Base-by-base conservation (phyloP, 768 basidiomycete species). In the Trametes cingulata region DNA sequence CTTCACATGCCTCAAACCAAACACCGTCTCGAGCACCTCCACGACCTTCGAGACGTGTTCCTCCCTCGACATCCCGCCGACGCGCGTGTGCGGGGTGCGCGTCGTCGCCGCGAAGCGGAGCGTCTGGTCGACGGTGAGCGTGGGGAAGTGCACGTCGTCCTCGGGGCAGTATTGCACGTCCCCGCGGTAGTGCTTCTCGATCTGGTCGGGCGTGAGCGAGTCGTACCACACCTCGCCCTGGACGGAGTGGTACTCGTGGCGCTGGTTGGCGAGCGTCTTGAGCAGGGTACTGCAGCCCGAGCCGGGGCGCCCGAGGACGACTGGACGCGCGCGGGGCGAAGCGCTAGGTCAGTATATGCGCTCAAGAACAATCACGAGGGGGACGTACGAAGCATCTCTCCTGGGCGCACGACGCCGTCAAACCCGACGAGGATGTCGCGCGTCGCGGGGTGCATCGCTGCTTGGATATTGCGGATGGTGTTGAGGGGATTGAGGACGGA, bases 91-190 rank as follows among this genome's bases (percentile, higher is more conserved):
- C 2, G 93, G 91, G 4, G 82, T 83, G 24, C 91, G 86, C 17
- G 83, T 86, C 62, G 79, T 82, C 0, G 87, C 81, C 0, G 89
- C 87, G 58, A 91, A 90, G 15, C 71, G 76, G 29, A 97, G 77
- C 0, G 91, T 93, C 69, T 93, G 81, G 48, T 83, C 80, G 33
- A 93, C 91, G 6, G 89, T 91, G 25, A 96, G 79, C 10, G 88
- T 90, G 6, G 93, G 89, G 65, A 94, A 90, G 69, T 93, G 92
- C 1, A 90, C 77, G 69, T 95, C 92, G 66, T 93, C 92, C 75
- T 91, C 92, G 0, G 90, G 89, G 60, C 82, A 87, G 69, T 91
- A 93, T 55, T 84, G 82, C 2, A 91, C 86, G 67, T 92, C 92
- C 15, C 93, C 94, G 2, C 88, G 86, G 70, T 85, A 89, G 52